Percentiles rank a stretch among this genome's conserved stretches.
Conservation (phyloP, 2,329 filamentous ascomycete genomes). For the Cercospora berteroae region DNA sequence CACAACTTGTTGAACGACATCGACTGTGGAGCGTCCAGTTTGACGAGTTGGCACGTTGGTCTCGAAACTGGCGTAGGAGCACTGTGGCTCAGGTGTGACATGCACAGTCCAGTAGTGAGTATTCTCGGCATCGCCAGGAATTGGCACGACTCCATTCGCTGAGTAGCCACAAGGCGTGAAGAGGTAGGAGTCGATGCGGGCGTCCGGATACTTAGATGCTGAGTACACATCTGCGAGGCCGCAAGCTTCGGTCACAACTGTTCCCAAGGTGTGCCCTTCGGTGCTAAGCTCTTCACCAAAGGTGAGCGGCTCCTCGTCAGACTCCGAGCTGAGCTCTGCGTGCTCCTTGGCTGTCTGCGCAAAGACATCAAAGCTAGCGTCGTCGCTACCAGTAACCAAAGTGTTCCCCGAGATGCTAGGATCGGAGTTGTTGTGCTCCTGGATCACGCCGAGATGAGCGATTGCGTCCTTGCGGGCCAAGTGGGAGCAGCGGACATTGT, state of each 20-base stretch:
- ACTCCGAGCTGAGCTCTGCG: conserved; percentile 53
- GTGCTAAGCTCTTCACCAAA: conserved; percentile 77
- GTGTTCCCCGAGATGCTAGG: conserved; percentile 39
- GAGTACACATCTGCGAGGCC: conserved; percentile 89
- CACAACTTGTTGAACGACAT: conserved; percentile 91
- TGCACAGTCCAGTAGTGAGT: conserved; percentile 98
- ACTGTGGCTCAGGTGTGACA: conserved; percentile 94
- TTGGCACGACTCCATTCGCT: conserved; percentile 90
- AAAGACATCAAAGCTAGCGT: conserved; percentile 74
- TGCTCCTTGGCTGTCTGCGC: conserved; percentile 67
- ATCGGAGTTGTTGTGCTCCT: conserved; percentile 47
- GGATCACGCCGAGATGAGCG: conserved; percentile 59
- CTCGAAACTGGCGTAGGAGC: conserved; percentile 97
- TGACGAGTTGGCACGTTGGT: conserved; percentile 92
- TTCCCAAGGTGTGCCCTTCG: conserved; percentile 89
- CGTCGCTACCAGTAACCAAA: conserved; percentile 36
- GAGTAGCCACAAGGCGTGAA: conserved; percentile 97
- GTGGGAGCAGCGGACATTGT: conserved; percentile 66
- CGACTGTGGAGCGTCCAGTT: conserved; percentile 80
- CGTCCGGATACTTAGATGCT: conserved; percentile 80
- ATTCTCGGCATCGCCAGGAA: conserved; percentile 52
- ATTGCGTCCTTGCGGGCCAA: conserved; percentile 61
- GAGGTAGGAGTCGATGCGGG: conserved; percentile 90
- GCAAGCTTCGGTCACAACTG: conserved; percentile 84
- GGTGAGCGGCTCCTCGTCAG: conserved; percentile 53